phyloP scores from a whole-genome alignment of 257 asterid genomes.

The Verbena officinalis region DNA sequence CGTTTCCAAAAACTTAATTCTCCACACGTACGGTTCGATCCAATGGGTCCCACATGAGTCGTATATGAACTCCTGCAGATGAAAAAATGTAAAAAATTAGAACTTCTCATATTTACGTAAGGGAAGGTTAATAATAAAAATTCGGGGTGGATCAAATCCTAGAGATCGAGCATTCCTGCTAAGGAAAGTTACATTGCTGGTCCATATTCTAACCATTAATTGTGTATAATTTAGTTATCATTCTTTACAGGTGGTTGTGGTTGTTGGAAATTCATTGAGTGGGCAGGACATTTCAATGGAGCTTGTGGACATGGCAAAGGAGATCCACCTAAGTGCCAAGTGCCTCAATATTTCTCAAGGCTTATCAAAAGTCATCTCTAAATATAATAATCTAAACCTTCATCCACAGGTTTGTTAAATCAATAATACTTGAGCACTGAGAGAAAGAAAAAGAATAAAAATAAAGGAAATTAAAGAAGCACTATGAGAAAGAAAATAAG shows the following conservation, averaged over 20 bases:
- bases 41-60: background rate
- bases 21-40: background rate
- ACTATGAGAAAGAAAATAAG: background rate
- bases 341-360: slow-evolving; percentile 57
- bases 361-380: slow-evolving; percentile 67
- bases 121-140: no score
- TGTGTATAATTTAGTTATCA: background rate
- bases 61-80: background rate
- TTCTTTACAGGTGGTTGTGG: slow-evolving; percentile 71
- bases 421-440: background rate
- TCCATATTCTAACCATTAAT: background rate
- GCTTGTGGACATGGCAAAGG: slow-evolving; percentile 77
- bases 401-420: slow-evolving; percentile 58
- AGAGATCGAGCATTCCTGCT: slow-evolving; percentile 30
- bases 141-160: slow-evolving; percentile 23
- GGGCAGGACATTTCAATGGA: slow-evolving; percentile 89
- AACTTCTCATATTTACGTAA: background rate
- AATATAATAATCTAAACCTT: slow-evolving; percentile 56
- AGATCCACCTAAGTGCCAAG: slow-evolving; percentile 66
- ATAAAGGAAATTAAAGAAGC: background rate
- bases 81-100: background rate
- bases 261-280: slow-evolving; percentile 80
- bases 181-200: slow-evolving; percentile 35
- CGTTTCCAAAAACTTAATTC: background rate
- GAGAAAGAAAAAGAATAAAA: background rate